Evolutionary conservation across 352 stramenopile species (phyloP).

Genomic region (Phytophthora sojae): DNA sequence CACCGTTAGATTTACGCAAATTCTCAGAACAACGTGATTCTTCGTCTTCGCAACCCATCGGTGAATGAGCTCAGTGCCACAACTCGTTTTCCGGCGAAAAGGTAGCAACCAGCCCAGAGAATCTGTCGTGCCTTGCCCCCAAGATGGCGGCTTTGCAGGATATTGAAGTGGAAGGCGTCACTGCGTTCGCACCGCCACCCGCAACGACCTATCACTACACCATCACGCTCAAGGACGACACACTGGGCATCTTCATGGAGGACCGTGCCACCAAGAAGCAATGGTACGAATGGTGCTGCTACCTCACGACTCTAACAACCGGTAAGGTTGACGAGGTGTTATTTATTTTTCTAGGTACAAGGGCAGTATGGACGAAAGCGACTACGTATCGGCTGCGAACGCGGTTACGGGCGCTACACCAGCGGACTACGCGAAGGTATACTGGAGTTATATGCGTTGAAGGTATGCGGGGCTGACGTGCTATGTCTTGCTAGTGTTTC

Average conservation of each 20-base stretch:
- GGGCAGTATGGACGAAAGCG: constrained; percentile 11
- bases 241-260: neutral
- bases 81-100: neutral
- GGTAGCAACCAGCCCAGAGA: neutral
- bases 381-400: constrained; percentile 26
- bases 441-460: neutral
- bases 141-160: constrained; percentile 7
- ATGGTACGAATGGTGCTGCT: too few species aligned
- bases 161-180: constrained; percentile 19
- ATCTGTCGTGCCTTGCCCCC: neutral
- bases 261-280: neutral
- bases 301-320: too few species aligned
- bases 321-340: neutral
- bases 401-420: constrained; percentile 9
- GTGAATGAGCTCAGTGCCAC: neutral
- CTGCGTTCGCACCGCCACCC: constrained; percentile 3
- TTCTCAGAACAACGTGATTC: too few species aligned
- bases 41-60: too few species aligned
- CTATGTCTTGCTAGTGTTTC: constrained; percentile 21
- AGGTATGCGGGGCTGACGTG: neutral
- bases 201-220: constrained; percentile 16
- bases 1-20: neutral
- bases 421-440: constrained; percentile 24
- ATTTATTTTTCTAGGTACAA: constrained; percentile 17
- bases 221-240: neutral